Base-by-base conservation (phyloP, 148 eudicot species). In the Fagopyrum tataricum region DNA sequence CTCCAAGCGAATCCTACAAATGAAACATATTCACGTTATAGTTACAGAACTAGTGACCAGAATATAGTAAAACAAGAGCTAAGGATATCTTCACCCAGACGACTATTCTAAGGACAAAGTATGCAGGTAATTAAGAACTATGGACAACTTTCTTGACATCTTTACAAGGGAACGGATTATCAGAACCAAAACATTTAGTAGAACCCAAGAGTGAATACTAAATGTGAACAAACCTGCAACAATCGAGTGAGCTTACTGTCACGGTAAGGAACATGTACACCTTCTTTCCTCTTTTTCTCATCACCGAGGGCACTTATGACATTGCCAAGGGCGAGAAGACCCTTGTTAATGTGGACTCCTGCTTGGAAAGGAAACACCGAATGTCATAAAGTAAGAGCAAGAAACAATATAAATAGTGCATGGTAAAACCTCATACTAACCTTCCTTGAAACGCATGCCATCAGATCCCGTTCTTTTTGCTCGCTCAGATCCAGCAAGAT, bases 401-500 rank as follows among this genome's bases (percentile, higher is more conserved):
- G 71, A 74, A 44, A 67, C 23, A 51, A 21, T 59, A 46, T 7
- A 68, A 21, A 52, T 56, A 49, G 58, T 40, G 73, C 1, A 26
- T 42, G 18, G 48, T 8, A 68, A 62, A 69, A 24, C 15, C 17
- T 47, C 44, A 53, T 24, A 26, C 80, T 64, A 73, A 88, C 99
- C 97, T 91, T 95, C 99, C 81, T 95, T 95, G 76, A 95, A 95
- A 72, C 99, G 99, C 85, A 95, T 82, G 81, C 99, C 99, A 87
- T 95, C 99, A 75, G 99, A 95, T 69, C 99, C 99, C 17, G 99
- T 95, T 77, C 99, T 83, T 79, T 95, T 95, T 46, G 99, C 99
- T 67, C 99, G 85, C 82, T 95, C 99, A 39, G 99, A 95, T 74
- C 99, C 99, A 79, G 99, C 99, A 71, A 95, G 99, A 86, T 95